phyloP scores from a whole-genome alignment of 208 protist species.

The Trypanosoma caninum region DNA sequence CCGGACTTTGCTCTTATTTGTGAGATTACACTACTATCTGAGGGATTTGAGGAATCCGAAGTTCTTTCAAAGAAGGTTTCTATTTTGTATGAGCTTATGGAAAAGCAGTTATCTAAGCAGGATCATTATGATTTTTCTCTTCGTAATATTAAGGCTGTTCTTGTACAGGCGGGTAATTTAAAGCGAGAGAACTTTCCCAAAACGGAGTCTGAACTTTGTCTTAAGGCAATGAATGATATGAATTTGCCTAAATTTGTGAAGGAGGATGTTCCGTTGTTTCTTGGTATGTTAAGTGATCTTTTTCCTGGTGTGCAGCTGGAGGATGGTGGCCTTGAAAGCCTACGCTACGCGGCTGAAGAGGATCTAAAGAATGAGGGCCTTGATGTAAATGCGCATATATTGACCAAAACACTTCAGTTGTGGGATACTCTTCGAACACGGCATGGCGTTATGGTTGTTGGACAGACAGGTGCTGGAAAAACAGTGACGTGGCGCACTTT shows the following conservation, averaged over 20 bases:
- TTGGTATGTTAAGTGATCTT: conserved; percentile 94
- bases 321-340: conserved; percentile 65
- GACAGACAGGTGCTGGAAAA: conserved; percentile 94
- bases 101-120: conserved; percentile 98
- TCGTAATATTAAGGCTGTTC: conserved; percentile 96
- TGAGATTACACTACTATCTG: conserved; percentile 97
- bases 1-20: conserved; percentile 97
- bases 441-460: conserved; percentile 98
- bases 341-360: conserved; percentile 81
- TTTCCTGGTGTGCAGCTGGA: conserved; percentile 93
- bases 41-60: conserved; percentile 96
- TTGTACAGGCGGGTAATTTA: conserved; percentile 94
- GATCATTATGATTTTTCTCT: conserved; percentile 99
- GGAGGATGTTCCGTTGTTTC: conserved; percentile 96
- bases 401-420: conserved; percentile 94
- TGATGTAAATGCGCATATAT: conserved; percentile 78
- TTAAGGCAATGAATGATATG: conserved; percentile 96
- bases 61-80: conserved; percentile 95
- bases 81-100: conserved; percentile 96
- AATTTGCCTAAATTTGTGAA: conserved; percentile 97
- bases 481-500: conserved; percentile 94
- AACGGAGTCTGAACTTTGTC: conserved; percentile 94
- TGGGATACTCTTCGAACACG: conserved; percentile 96
- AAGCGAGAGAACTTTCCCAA: conserved; percentile 90
- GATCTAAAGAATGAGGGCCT: conserved; percentile 72